Evolutionary conservation across 2,329 filamentous ascomycete species (phyloP), one percentile per base, ranked within the genome.

Genomic region (Arthroderma sp.): DNA sequence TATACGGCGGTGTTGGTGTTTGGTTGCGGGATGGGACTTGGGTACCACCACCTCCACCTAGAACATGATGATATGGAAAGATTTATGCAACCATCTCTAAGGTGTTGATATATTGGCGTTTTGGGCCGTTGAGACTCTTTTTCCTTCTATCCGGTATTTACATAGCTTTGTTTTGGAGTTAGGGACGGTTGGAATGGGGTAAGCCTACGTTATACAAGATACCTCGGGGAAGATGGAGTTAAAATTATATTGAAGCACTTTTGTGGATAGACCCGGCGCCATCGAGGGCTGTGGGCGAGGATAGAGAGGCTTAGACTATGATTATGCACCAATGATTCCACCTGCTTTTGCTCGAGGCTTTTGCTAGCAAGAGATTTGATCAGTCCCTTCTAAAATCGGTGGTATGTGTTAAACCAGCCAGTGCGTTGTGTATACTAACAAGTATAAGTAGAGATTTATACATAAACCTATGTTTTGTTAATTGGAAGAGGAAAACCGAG

Each of bases 1-100:
- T 62, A 38, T 74, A 74, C 55, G 66, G 72, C 2, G 67, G 67
- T 9, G 62, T 68, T 33, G 72, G 71, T 2, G 70, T 74, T 19
- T 74, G 72, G 72, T 56, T 61, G 54, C 54, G 55, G 39, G 59
- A 62, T 56, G 62, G 62, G 17, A 57, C 49, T 47, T 62, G 62
- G 62, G 59, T 60, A 25, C 44, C 44, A n/a, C 61, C 61, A 7
- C 59, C 61, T n/a, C 60, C 60, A 11, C 61, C 61, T 13, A 51
- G 55, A 25, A 59, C 56, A 25, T 61, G 58, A 61, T 49, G 15
- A 31, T 51, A 17, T 17, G 33, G 15, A 31, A 1, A 13, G 9
- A 38, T 38, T 13, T 38, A 38, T 38, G 13, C 35, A 3, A 38
- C 35, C 3, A 38, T n/a, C 2, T 38, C 13, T 13, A n/a, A n/a